Base-by-base conservation (phyloP, 176 grass and related monocot species). In the Carex cristatella region DNA sequence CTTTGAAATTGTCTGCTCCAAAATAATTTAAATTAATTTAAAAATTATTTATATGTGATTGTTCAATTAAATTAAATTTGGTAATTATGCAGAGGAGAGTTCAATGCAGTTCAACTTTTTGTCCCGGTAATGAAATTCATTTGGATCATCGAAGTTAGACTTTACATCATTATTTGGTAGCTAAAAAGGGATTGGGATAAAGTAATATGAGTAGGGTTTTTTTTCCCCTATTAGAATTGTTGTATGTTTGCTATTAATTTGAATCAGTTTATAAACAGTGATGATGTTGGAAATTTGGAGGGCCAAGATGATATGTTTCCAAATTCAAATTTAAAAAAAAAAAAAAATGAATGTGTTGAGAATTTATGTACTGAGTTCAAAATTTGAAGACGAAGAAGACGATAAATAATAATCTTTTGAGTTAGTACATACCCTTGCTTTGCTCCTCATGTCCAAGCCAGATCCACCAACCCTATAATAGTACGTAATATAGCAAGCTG, bases 361-460 rank as follows among this genome's bases (percentile, higher is more conserved):
- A 5, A 84, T 44, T 61, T 79, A 55, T 49, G 32, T 86, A 68
- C 10, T 56, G 66, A 75, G 49, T 71, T 19, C 30, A 51, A 75
- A 44, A 48, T 14, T 46, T 55, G 49, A 11, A 59, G 3, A 2
- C 63, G 44, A 86, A 54, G 11, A 59, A 31, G 67, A 64, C 38
- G 12, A 42, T 18, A 61, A 79, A 62, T 5, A 38, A 55, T 4
- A 61, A 23, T 28, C 5, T 40, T 37, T 13, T 27, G 18, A 16
- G 19, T 23, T 7, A 51, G 16, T 79, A 64, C 69, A 31, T 88
- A 94, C 92, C 83, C 89, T 95, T 85, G 85, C 91, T 86, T 98
- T 98, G 95, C 95, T 98, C 88, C 95, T 89, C 51, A 98, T 81
- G 60, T 98, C 95, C 82, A 98, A 90, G 4, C 93, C 93, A 19